Conservation (phyloP, 306 rosid species). For the Vigna unguiculata region DNA sequence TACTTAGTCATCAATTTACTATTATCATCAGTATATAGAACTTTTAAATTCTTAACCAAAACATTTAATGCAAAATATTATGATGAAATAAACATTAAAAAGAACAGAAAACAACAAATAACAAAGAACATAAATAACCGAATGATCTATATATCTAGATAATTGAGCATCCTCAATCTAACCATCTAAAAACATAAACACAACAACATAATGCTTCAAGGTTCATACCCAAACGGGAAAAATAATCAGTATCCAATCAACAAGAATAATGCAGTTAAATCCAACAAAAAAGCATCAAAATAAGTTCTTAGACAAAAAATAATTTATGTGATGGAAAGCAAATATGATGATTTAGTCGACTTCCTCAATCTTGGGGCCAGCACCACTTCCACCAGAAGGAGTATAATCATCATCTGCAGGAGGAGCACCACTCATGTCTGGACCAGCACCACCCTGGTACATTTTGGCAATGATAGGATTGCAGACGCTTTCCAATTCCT, state of each 20-base stretch:
- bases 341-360: neutral
- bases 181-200: neutral
- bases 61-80: too few relatives aligned
- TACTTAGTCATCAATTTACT: too few relatives aligned
- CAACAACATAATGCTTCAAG: neutral
- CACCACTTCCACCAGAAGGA: conserved; percentile 29
- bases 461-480: conserved; percentile 28
- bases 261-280: neutral
- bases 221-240: neutral
- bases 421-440: conserved; percentile 5
- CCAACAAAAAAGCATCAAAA: neutral
- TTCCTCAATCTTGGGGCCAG: conserved; percentile 28
- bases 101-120: too few relatives aligned
- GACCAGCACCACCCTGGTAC: conserved; percentile 24
- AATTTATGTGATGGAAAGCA: neutral
- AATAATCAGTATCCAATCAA: too few relatives aligned
- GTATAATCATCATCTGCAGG: neutral
- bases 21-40: too few relatives aligned
- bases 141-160: neutral
- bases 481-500: conserved; percentile 36
- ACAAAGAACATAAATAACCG: neutral
- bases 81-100: too few relatives aligned
- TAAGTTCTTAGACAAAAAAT: neutral
- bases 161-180: neutral
- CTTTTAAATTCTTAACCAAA: too few relatives aligned